These are phyloP conservation scores for Mortierella sp. DNA, from an alignment of 371 early-diverging fungal species.

Conservation along the genomic window DNA sequence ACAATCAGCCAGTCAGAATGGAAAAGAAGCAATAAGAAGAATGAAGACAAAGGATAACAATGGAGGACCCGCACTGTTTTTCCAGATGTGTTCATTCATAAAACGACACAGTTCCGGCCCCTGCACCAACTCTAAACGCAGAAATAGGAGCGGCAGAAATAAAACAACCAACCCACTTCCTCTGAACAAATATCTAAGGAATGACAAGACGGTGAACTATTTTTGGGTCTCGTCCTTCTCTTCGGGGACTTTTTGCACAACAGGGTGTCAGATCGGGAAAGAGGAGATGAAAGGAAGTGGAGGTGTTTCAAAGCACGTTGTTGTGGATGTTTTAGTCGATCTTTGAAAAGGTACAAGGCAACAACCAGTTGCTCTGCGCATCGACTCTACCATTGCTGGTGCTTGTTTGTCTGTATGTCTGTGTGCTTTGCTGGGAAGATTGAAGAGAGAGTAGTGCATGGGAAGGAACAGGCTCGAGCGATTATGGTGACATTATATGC, in stretches of 20 bases:
- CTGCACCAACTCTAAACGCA: constrained; percentile 35
- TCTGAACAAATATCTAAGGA: neutral
- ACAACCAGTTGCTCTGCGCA: neutral
- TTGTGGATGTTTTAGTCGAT: neutral
- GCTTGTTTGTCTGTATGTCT: neutral
- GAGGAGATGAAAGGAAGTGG: neutral
- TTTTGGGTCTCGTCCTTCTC: neutral
- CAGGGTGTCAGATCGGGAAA: neutral
- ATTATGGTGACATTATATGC: neutral
- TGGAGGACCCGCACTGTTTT: constrained; percentile 20
- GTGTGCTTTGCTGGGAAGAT: neutral
- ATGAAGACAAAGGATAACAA: neutral
- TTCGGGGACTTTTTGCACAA: neutral
- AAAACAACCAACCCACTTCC: neutral
- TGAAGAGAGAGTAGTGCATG: neutral
- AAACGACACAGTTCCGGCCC: constrained; percentile 11
- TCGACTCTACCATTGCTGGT: neutral
- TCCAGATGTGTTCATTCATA: neutral
- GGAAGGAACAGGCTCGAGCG: neutral
- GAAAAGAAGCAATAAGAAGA: neutral
- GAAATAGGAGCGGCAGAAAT: constrained; percentile 23
- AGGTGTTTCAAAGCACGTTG: neutral
- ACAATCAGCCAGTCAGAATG: neutral
- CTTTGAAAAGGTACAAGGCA: neutral
- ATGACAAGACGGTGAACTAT: neutral